phyloP scores from a whole-genome alignment of 176 grass and related monocot species.

The Thalia dealbata region DNA sequence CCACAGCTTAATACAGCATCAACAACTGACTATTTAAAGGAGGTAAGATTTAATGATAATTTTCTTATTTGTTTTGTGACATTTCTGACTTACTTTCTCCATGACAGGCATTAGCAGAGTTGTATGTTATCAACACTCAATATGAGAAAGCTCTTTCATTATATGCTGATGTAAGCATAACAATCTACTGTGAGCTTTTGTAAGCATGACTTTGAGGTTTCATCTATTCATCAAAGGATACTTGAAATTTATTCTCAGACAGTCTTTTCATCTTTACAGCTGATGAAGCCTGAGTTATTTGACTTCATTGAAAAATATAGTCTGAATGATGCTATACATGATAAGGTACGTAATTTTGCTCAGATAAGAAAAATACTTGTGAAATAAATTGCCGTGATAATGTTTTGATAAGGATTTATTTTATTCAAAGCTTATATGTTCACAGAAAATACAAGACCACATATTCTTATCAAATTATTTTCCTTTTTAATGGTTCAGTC shows the following conservation, averaged over 20 bases:
- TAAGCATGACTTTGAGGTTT: not conserved
- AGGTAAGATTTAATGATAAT: conserved; percentile 29
- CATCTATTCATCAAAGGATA: not conserved
- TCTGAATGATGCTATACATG: conserved; percentile 62
- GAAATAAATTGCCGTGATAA: not conserved
- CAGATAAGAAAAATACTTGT: not conserved
- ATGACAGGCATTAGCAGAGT: conserved; percentile 71
- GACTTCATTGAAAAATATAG: conserved; percentile 77
- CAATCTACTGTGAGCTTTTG: conserved; percentile 12
- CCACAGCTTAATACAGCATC: conserved; percentile 66
- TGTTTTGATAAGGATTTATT: too few relatives aligned
- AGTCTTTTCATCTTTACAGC: conserved; percentile 34
- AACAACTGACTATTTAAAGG: conserved; percentile 71
- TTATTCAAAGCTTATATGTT: too few relatives aligned
- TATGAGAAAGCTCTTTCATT: conserved; percentile 74
- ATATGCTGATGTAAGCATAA: conserved; percentile 81
- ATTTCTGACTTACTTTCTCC: conserved; percentile 18
- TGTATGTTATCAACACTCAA: conserved; percentile 67
- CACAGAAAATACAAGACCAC: too few relatives aligned
- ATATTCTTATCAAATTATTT: too few relatives aligned
- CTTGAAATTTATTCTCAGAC: too few relatives aligned
- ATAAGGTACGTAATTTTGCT: conserved; percentile 43
- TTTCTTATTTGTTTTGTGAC: conserved; percentile 18
- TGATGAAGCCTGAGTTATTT: conserved; percentile 77
- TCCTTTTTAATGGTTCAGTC: too few relatives aligned